Percentiles rank a stretch among this genome's conserved stretches.
Conservation (phyloP, 148 eudicot species). For the Rhododendron williamsianum region DNA sequence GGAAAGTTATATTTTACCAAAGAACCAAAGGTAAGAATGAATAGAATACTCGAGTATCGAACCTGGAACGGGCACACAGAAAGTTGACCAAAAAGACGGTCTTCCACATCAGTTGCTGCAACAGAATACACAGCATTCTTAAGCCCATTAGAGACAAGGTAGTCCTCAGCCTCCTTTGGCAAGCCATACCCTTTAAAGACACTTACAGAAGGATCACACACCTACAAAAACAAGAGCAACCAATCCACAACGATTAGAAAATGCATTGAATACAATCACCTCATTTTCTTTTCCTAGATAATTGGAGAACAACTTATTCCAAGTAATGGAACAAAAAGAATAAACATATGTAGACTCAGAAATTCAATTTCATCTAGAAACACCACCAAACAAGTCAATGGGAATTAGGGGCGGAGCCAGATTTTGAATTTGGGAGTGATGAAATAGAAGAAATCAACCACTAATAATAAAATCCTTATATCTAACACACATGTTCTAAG, state of each 20-base stretch:
- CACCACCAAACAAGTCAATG: background rate
- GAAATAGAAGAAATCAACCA: background rate
- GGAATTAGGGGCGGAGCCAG: background rate
- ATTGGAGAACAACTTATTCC: background rate
- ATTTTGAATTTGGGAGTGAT: background rate
- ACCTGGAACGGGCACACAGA: conserved; percentile 72
- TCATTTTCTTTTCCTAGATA: background rate
- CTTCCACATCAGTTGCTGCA: conserved; percentile 47
- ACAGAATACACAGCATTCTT: conserved; percentile 52
- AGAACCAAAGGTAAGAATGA: background rate
- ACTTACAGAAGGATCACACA: conserved; percentile 40
- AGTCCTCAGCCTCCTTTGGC: conserved; percentile 57
- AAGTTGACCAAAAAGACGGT: conserved; percentile 57
- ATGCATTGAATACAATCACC: background rate
- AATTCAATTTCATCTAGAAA: background rate
- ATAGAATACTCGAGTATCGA: conserved; percentile 6
- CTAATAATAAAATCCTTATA: background rate
- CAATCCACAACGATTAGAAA: background rate
- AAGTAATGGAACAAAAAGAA: background rate
- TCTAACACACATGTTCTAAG: background rate
- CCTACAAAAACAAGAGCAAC: conserved; percentile 19
- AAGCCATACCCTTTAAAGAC: conserved; percentile 75
- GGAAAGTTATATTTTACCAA: background rate
- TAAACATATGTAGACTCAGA: background rate
- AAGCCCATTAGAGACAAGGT: conserved; percentile 56